phyloP scores from a whole-genome alignment of 192 early-diverging fungal genomes.

The Linnemannia schmuckeri region DNA sequence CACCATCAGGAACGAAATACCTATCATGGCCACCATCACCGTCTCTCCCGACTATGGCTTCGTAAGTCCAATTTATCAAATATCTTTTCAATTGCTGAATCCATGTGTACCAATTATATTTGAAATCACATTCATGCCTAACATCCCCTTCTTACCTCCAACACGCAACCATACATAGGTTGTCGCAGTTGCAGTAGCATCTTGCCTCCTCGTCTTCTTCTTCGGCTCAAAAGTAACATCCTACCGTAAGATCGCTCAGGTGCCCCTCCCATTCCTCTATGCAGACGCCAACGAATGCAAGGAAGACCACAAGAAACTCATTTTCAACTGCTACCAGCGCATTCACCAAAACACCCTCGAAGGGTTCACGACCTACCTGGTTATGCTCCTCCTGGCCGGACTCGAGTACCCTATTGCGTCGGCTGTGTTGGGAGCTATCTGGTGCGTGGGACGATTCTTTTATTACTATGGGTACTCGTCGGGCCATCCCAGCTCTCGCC shows the following conservation, averaged over 20 bases:
- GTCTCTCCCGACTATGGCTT: conserved; percentile 69
- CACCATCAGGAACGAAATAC: neutral
- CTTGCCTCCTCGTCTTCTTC: conserved; percentile 50
- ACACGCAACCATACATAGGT: conserved; percentile 36
- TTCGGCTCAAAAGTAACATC: conserved; percentile 64
- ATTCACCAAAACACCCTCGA: conserved; percentile 79
- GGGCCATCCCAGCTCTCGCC: conserved; percentile 71
- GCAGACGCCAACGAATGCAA: conserved; percentile 68
- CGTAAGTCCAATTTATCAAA: conserved; percentile 44
- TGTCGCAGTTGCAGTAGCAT: conserved; percentile 42
- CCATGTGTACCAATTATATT: neutral
- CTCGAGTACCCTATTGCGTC: conserved; percentile 68
- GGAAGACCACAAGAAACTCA: conserved; percentile 69
- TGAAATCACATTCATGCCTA: neutral
- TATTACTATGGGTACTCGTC: conserved; percentile 71
- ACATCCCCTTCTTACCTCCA: no score
- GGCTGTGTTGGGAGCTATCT: conserved; percentile 65
- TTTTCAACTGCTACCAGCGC: conserved; percentile 82
- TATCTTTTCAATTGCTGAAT: neutral
- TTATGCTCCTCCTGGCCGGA: conserved; percentile 61
- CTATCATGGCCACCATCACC: conserved; percentile 54
- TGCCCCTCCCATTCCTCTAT: conserved; percentile 79
- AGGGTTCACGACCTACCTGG: conserved; percentile 62
- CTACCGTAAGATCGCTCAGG: conserved; percentile 68
- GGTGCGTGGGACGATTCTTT: conserved; percentile 58